Conservation (phyloP, 805 yeast genomes). For the Saccharomycopsis guyanensis region DNA sequence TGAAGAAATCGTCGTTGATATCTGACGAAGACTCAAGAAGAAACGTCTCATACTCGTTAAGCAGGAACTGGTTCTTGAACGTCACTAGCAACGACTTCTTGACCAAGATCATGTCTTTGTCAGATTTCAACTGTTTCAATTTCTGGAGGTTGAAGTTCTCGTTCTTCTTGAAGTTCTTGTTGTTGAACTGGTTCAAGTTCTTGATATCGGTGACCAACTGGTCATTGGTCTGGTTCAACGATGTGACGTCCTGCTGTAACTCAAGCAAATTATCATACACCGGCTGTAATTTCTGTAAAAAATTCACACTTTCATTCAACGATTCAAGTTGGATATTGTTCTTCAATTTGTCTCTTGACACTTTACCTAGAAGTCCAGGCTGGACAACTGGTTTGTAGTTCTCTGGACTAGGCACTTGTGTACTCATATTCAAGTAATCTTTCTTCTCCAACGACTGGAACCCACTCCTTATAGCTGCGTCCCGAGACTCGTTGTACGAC, state of each 20-base stretch:
- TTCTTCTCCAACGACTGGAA: slow-evolving; percentile 8
- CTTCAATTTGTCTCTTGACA: slow-evolving; percentile 51
- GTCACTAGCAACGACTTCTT: slow-evolving; percentile 45
- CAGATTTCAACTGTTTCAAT: slow-evolving; percentile 22
- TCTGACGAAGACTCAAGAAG: slow-evolving; percentile 20
- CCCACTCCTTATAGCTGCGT: slow-evolving; percentile 2
- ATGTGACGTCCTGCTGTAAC: slow-evolving; percentile 7
- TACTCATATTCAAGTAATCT: slow-evolving; percentile 8
- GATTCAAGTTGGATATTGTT: slow-evolving; percentile 55
- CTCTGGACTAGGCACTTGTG: not conserved
- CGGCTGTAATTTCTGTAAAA: slow-evolving; percentile 37
- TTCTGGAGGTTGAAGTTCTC: slow-evolving; percentile 14
- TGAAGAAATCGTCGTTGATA: slow-evolving; percentile 48
- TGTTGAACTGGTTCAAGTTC: slow-evolving; percentile 21
- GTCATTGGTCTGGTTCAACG: slow-evolving; percentile 11
- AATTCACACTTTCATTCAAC: slow-evolving; percentile 46
- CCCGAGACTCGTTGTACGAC: not conserved
- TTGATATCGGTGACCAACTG: slow-evolving; percentile 10
- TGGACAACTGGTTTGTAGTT: slow-evolving; percentile 4
- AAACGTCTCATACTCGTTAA: slow-evolving; percentile 57
- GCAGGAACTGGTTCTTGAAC: slow-evolving; percentile 55
- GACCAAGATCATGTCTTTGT: slow-evolving; percentile 26
- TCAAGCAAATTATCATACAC: slow-evolving; percentile 25
- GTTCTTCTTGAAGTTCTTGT: slow-evolving; percentile 18
- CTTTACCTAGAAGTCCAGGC: slow-evolving; percentile 44